A percentile compares a stretch with the other conserved stretches of the same genome.
Evolutionary conservation across 305 asterid genomes (phyloP).

Genomic region (Stenogyne calaminthoides): DNA sequence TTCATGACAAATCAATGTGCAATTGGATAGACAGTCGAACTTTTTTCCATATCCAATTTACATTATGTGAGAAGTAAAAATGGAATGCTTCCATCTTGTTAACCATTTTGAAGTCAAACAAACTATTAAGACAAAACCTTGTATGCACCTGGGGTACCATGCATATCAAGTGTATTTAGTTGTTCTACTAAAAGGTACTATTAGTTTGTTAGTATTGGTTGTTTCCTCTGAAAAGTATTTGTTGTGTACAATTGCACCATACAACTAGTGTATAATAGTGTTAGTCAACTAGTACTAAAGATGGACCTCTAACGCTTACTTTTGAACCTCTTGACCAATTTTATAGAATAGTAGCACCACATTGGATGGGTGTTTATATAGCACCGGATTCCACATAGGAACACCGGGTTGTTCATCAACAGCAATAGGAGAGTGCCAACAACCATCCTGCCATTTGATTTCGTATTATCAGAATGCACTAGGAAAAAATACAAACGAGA

Average conservation of each 20-base stretch:
- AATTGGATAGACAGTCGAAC: not conserved
- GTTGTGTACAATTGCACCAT: no score
- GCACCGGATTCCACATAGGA: slow-evolving; percentile 94
- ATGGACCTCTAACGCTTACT: slow-evolving; percentile 51
- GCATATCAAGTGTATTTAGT: no score
- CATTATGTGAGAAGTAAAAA: not conserved
- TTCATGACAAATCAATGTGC: not conserved
- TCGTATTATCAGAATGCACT: not conserved
- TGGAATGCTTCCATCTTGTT: no score
- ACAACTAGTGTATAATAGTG: no score
- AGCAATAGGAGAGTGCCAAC: slow-evolving; percentile 68
- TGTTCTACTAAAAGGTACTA: no score
- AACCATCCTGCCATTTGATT: slow-evolving; percentile 58
- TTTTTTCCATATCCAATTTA: not conserved
- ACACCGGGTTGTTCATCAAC: slow-evolving; percentile 71
- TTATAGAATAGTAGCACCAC: slow-evolving; percentile 79
- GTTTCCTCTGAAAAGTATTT: no score
- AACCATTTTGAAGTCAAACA: no score
- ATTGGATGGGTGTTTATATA: slow-evolving; percentile 69
- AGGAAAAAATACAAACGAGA: not conserved
- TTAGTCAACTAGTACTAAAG: not conserved
- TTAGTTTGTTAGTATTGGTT: no score
- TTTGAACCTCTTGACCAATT: slow-evolving; percentile 82
- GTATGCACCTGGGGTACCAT: no score
- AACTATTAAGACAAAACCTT: no score